Percentiles rank a stretch among this genome's conserved stretches.
Evolutionary conservation across 345 rosid genomes (phyloP).

Genomic region (Hibiscus tridactylites): DNA sequence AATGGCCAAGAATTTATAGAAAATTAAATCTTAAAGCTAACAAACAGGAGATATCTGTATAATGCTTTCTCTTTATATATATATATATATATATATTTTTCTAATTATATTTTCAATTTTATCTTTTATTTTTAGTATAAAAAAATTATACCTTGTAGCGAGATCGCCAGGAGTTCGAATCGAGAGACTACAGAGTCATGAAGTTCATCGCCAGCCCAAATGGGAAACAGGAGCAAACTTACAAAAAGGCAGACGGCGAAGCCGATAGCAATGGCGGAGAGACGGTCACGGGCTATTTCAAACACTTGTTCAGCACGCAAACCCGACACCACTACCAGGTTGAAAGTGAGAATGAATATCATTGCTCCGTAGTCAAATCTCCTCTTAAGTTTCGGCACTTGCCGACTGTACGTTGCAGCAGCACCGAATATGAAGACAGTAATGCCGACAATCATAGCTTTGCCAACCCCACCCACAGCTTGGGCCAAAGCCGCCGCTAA

Average conservation of each 20-base stretch:
- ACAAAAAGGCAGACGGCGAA: neutral
- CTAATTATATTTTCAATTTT: too few relatives aligned
- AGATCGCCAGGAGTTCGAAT: neutral
- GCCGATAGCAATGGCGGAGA: neutral
- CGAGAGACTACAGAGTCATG: neutral
- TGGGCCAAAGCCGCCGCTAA: slow-evolving; percentile 40
- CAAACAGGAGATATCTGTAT: too few relatives aligned
- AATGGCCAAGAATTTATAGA: too few relatives aligned
- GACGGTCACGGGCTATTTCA: neutral
- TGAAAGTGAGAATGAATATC: neutral
- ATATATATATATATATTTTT: too few relatives aligned
- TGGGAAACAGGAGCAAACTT: neutral
- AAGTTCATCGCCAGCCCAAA: neutral
- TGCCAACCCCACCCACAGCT: slow-evolving; percentile 36
- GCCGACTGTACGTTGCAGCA: neutral
- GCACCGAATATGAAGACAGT: slow-evolving; percentile 26
- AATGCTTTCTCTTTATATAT: too few relatives aligned
- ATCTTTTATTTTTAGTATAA: too few relatives aligned
- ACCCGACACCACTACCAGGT: neutral
- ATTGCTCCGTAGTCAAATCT: neutral
- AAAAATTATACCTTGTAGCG: neutral
- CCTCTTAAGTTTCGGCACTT: neutral
- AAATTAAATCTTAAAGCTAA: too few relatives aligned
- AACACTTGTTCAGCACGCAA: neutral
- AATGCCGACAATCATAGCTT: slow-evolving; percentile 30